Evolutionary conservation across 306 rosid species (phyloP).

Genomic region (Dryas alaskensis): DNA sequence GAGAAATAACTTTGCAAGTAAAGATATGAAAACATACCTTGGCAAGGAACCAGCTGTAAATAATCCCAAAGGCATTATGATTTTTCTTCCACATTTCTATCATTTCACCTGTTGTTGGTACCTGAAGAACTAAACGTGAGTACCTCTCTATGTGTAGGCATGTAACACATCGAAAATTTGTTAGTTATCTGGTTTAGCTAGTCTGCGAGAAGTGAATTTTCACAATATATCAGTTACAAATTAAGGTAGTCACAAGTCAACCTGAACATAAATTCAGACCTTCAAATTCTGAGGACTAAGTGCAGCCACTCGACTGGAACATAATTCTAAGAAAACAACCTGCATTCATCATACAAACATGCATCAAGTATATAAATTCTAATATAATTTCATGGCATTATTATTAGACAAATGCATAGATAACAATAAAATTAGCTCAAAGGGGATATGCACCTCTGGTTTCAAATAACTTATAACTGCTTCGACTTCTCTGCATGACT

Average conservation of each 20-base stretch:
- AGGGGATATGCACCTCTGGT: conserved; percentile 68
- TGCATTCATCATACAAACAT: conserved; percentile 36
- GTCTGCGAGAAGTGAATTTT: too few species aligned
- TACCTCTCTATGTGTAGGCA: neutral
- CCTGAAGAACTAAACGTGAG: conserved; percentile 47
- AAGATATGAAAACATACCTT: conserved; percentile 60
- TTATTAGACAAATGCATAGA: neutral
- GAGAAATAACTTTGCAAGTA: neutral
- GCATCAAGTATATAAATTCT: neutral
- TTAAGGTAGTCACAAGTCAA: neutral
- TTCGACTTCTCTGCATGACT: conserved; percentile 81
- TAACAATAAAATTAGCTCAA: conserved; percentile 10
- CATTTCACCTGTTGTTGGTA: conserved; percentile 83
- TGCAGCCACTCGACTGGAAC: conserved; percentile 71
- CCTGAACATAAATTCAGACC: conserved; percentile 35
- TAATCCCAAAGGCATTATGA: conserved; percentile 72
- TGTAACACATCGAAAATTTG: too few species aligned
- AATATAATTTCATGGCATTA: neutral
- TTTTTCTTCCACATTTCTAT: conserved; percentile 73
- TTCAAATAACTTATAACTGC: conserved; percentile 66
- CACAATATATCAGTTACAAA: too few species aligned
- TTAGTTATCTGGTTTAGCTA: too few species aligned
- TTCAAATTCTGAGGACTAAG: conserved; percentile 78
- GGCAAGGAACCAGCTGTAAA: conserved; percentile 93
- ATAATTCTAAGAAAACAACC: conserved; percentile 91